Percentiles rank a stretch among this genome's conserved stretches.
Evolutionary conservation across 176 grass and related monocot genomes (phyloP).

Genomic region (Microstegium vimineum): DNA sequence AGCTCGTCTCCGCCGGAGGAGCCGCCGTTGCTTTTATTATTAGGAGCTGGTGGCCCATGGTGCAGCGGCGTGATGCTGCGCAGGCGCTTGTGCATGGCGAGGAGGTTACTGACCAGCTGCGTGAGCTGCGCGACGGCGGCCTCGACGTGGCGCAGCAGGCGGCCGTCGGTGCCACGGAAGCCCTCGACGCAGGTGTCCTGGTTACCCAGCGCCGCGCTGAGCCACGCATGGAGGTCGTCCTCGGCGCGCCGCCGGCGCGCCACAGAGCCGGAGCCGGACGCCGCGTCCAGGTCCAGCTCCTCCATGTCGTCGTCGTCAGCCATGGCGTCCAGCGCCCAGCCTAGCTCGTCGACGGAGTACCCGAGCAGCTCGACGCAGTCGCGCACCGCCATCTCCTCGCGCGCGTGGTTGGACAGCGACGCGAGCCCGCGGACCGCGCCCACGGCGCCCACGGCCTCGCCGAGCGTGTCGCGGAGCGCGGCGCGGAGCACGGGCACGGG

Average conservation of each 20-base stretch:
- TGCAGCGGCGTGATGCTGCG: slow-evolving; percentile 52
- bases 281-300: background rate
- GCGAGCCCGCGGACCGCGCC: slow-evolving; percentile 37
- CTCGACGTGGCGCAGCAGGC: slow-evolving; percentile 43
- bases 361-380: slow-evolving; percentile 87
- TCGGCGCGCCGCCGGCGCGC: slow-evolving; percentile 29
- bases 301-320: slow-evolving; percentile 41
- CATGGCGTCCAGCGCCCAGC: slow-evolving; percentile 68
- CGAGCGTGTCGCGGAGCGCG: slow-evolving; percentile 61
- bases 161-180: slow-evolving; percentile 62
- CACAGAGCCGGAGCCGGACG: background rate
- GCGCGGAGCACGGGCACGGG: slow-evolving; percentile 71
- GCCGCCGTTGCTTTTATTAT: slow-evolving; percentile 41
- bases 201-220: slow-evolving; percentile 75
- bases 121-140: slow-evolving; percentile 46
- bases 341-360: slow-evolving; percentile 80
- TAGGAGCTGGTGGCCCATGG: background rate
- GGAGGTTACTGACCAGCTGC: slow-evolving; percentile 85
- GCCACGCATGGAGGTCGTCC: slow-evolving; percentile 65
- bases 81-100: slow-evolving; percentile 66
- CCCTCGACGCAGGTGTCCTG: slow-evolving; percentile 87
- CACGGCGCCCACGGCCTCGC: slow-evolving; percentile 47
- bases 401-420: slow-evolving; percentile 39
- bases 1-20: slow-evolving; percentile 22
- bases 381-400: slow-evolving; percentile 74